Evolutionary conservation across 1,284 basidiomycete genomes (phyloP).

Genomic region (Cryptococcus sp.): DNA sequence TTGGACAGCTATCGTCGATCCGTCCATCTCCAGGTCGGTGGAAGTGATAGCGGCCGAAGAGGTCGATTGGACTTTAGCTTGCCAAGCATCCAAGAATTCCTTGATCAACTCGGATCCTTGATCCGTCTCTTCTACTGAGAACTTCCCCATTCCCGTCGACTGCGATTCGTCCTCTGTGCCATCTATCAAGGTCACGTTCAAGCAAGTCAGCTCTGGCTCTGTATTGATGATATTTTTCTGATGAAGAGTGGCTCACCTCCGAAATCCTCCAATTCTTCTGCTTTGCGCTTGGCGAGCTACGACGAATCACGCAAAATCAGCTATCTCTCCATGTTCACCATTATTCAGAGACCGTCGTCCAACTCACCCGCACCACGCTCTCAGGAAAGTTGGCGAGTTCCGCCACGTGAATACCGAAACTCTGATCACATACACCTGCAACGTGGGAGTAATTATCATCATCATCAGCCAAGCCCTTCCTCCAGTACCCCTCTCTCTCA

Average conservation of each 20-base stretch:
- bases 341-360: background rate
- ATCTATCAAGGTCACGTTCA: background rate
- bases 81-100: constrained; percentile 76
- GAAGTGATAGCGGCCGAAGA: constrained; percentile 52
- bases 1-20: too few relatives aligned
- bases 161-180: constrained; percentile 48
- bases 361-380: constrained; percentile 77
- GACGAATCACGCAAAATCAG: constrained; percentile 9
- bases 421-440: constrained; percentile 84
- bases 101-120: constrained; percentile 80
- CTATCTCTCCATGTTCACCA: background rate
- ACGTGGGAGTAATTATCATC: background rate
- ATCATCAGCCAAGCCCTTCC: background rate
- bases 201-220: constrained; percentile 44
- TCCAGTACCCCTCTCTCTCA: too few relatives aligned
- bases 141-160: constrained; percentile 46
- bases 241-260: constrained; percentile 55
- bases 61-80: constrained; percentile 53
- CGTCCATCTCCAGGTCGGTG: constrained; percentile 59
- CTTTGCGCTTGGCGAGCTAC: constrained; percentile 89
- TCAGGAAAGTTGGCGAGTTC: constrained; percentile 95
- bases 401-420: constrained; percentile 98
- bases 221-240: background rate
- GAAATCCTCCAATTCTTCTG: constrained; percentile 95
- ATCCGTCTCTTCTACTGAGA: constrained; percentile 66